Evolutionary conservation across 768 basidiomycete genomes (phyloP).

Genomic region (Trametes gibbosa): DNA sequence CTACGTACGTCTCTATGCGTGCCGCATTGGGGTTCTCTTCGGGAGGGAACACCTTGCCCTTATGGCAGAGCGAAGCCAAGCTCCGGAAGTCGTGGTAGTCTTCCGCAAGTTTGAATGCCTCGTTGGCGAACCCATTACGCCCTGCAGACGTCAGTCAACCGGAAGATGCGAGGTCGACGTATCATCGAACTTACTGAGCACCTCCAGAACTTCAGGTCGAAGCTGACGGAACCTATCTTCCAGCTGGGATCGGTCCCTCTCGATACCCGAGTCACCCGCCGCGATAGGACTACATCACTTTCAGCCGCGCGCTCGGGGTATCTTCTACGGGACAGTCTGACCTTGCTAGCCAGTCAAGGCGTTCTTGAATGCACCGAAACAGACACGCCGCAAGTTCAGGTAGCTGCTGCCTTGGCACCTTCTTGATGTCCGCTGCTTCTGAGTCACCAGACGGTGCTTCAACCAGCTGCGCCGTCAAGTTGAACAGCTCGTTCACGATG

Average conservation of each 20-base stretch:
- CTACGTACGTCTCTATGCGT: slow-evolving; percentile 69
- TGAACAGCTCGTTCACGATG: slow-evolving; percentile 68
- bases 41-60: slow-evolving; percentile 59
- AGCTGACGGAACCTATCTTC: slow-evolving; percentile 66
- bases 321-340: not conserved
- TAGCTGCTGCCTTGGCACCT: slow-evolving; percentile 51
- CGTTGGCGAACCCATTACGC: slow-evolving; percentile 56
- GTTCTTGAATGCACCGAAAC: slow-evolving; percentile 66
- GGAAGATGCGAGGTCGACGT: too few species aligned
- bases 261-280: slow-evolving; percentile 45
- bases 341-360: slow-evolving; percentile 68
- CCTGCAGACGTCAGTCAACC: slow-evolving; percentile 47
- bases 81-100: slow-evolving; percentile 82
- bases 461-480: slow-evolving; percentile 50
- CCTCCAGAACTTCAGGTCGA: slow-evolving; percentile 75
- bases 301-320: too few species aligned
- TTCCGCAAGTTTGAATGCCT: slow-evolving; percentile 84
- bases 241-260: slow-evolving; percentile 57
- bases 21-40: slow-evolving; percentile 60
- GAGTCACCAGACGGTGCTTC: slow-evolving; percentile 37
- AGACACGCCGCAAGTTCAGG: slow-evolving; percentile 62
- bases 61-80: slow-evolving; percentile 82
- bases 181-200: slow-evolving; percentile 64
- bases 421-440: slow-evolving; percentile 28
- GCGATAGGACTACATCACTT: slow-evolving; percentile 39